A percentile compares a stretch with the other conserved stretches of the same genome.
Conservation (phyloP, 2,329 filamentous ascomycete genomes). For the Penicillium griseofulvum region DNA sequence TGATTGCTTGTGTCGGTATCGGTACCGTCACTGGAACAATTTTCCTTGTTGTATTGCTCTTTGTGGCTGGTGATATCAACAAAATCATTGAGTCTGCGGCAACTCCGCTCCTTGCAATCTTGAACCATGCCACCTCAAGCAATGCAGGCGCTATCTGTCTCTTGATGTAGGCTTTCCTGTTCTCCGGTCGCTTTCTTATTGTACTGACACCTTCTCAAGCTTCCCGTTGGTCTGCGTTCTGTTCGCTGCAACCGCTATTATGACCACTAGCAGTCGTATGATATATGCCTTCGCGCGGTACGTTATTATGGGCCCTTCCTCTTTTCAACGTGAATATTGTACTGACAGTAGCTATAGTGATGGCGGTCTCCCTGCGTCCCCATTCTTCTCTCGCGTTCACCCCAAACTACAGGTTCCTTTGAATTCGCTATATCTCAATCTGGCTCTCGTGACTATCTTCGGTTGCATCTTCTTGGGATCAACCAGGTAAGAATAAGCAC, state of each 20-base stretch:
- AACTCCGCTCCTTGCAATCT: conserved; percentile 61
- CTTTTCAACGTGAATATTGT: not conserved
- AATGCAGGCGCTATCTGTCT: conserved; percentile 62
- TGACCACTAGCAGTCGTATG: conserved; percentile 39
- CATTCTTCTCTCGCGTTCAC: conserved; percentile 61
- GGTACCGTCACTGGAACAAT: conserved; percentile 62
- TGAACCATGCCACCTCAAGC: conserved; percentile 61
- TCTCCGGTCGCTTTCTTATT: not conserved
- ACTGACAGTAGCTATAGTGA: conserved; percentile 46
- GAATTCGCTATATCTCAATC: conserved; percentile 63
- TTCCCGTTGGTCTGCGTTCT: conserved; percentile 35
- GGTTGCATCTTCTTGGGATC: conserved; percentile 70
- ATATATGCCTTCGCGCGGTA: conserved; percentile 37
- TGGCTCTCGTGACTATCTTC: conserved; percentile 62
- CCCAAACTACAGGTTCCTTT: conserved; percentile 61
- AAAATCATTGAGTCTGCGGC: conserved; percentile 55
- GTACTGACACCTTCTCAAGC: conserved; percentile 20
- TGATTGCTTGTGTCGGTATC: conserved; percentile 64
- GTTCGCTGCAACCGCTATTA: conserved; percentile 35
- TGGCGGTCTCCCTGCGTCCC: conserved; percentile 63
- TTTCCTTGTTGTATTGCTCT: conserved; percentile 62
- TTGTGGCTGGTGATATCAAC: conserved; percentile 59
- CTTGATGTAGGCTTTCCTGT: conserved; percentile 49
- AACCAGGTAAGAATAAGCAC: conserved; percentile 16
- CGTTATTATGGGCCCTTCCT: not conserved